phyloP scores from a whole-genome alignment of 2,329 filamentous ascomycete genomes.

The Aotearoamyces nothofagi region DNA sequence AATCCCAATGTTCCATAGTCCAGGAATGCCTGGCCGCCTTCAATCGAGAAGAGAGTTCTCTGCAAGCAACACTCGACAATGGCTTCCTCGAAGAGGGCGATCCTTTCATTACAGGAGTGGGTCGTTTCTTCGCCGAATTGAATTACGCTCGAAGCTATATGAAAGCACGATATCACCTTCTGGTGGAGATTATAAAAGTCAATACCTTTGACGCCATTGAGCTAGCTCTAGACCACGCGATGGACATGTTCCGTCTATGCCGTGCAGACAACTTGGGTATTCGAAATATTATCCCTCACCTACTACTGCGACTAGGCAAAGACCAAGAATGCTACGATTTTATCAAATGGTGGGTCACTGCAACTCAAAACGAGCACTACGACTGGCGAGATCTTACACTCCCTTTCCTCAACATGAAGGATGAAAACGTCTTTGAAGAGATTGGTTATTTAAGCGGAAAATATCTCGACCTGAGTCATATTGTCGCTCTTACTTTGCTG shows the following conservation, averaged over 20 bases:
- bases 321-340: slow-evolving; percentile 35
- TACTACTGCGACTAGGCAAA: slow-evolving; percentile 28
- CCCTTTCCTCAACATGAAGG: slow-evolving; percentile 22
- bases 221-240: slow-evolving; percentile 22
- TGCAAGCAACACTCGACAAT: slow-evolving; percentile 19
- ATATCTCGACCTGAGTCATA: slow-evolving; percentile 7
- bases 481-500: slow-evolving; percentile 18
- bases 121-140: slow-evolving; percentile 26
- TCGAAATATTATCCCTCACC: slow-evolving; percentile 23
- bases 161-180: slow-evolving; percentile 20
- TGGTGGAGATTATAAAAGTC: slow-evolving; percentile 19
- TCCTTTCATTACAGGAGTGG: slow-evolving; percentile 23
- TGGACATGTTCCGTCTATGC: slow-evolving; percentile 28
- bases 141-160: slow-evolving; percentile 31
- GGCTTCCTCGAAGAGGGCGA: slow-evolving; percentile 15
- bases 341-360: slow-evolving; percentile 28
- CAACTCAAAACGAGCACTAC: slow-evolving; percentile 15
- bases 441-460: slow-evolving; percentile 7
- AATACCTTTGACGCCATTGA: slow-evolving; percentile 21
- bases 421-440: slow-evolving; percentile 26
- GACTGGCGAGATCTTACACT: slow-evolving; percentile 20
- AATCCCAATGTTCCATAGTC: slow-evolving; percentile 23
- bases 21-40: slow-evolving; percentile 17
- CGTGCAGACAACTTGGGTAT: slow-evolving; percentile 29
- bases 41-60: slow-evolving; percentile 21